Evolutionary conservation across 192 early-diverging fungal species (phyloP).

Genomic region (Chytriomyces sp.): DNA sequence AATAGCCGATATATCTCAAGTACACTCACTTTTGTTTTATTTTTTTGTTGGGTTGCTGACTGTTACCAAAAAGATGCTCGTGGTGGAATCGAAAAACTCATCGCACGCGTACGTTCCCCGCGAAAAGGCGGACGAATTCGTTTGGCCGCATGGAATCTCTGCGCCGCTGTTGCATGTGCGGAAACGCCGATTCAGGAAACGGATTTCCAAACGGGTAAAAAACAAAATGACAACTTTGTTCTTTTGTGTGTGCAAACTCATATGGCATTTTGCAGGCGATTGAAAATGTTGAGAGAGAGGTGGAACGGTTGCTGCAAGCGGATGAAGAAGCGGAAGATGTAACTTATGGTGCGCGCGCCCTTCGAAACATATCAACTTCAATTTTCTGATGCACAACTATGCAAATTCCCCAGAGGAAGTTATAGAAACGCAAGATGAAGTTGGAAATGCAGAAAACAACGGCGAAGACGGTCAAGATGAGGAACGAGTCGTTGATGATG

Average conservation of each 20-base stretch:
- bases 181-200: slow-evolving; percentile 80
- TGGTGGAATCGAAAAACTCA: slow-evolving; percentile 47
- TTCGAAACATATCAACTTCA: slow-evolving; percentile 3
- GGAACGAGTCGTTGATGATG: slow-evolving; percentile 45
- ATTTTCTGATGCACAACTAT: background rate
- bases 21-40: slow-evolving; percentile 27
- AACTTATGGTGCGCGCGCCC: slow-evolving; percentile 56
- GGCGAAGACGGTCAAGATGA: slow-evolving; percentile 43
- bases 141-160: slow-evolving; percentile 80
- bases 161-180: slow-evolving; percentile 76
- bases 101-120: slow-evolving; percentile 6
- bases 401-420: slow-evolving; percentile 3
- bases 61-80: slow-evolving; percentile 54
- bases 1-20: slow-evolving; percentile 82
- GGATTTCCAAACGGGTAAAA: slow-evolving; percentile 72
- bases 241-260: background rate
- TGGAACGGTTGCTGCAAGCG: slow-evolving; percentile 75
- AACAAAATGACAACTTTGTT: background rate
- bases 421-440: slow-evolving; percentile 18
- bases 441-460: slow-evolving; percentile 29
- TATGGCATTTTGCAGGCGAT: slow-evolving; percentile 59
- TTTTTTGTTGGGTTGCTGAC: slow-evolving; percentile 4
- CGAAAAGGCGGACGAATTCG: slow-evolving; percentile 60
- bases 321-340: slow-evolving; percentile 78
- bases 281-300: slow-evolving; percentile 83